Conservation (phyloP, 2,329 filamentous ascomycete genomes). For the Nakataea oryzae region DNA sequence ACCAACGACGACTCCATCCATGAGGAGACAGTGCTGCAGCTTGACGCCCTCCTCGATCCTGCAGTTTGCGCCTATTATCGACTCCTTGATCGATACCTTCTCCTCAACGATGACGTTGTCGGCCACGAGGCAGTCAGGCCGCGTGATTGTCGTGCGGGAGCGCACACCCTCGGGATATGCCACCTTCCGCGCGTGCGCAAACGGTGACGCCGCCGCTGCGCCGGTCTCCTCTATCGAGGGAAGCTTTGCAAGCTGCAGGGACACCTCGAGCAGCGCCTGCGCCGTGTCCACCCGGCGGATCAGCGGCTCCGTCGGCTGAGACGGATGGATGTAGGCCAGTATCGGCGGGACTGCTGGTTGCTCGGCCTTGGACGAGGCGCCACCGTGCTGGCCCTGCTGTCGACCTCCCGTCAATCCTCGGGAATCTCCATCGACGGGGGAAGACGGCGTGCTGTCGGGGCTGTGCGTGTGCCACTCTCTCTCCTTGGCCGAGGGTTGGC, state of each 20-base stretch:
- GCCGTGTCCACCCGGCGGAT: slow-evolving; percentile 85
- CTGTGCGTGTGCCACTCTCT: not conserved
- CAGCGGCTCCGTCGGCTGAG: slow-evolving; percentile 43
- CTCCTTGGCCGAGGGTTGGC: slow-evolving; percentile 12
- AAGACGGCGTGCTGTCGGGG: not conserved
- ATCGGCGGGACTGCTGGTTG: slow-evolving; percentile 51
- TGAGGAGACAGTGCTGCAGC: slow-evolving; percentile 76
- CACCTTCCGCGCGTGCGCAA: slow-evolving; percentile 70
- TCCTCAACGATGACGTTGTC: slow-evolving; percentile 86
- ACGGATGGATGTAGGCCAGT: slow-evolving; percentile 71
- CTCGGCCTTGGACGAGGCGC: slow-evolving; percentile 12
- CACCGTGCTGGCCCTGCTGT: not conserved
- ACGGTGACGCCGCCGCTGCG: slow-evolving; percentile 50
- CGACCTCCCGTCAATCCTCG: not conserved
- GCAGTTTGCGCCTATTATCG: slow-evolving; percentile 77
- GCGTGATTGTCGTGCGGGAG: slow-evolving; percentile 69
- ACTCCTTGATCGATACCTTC: slow-evolving; percentile 86
- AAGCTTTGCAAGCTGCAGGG: slow-evolving; percentile 77
- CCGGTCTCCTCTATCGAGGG: slow-evolving; percentile 58
- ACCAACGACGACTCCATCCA: slow-evolving; percentile 83
- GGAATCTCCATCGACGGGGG: not conserved
- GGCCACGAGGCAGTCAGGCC: slow-evolving; percentile 70
- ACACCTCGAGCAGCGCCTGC: slow-evolving; percentile 69
- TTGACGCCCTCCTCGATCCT: slow-evolving; percentile 80
- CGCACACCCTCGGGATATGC: slow-evolving; percentile 77